Evolutionary conservation across 1,284 basidiomycete species (phyloP).

Genomic region (Ustilago lituana): DNA sequence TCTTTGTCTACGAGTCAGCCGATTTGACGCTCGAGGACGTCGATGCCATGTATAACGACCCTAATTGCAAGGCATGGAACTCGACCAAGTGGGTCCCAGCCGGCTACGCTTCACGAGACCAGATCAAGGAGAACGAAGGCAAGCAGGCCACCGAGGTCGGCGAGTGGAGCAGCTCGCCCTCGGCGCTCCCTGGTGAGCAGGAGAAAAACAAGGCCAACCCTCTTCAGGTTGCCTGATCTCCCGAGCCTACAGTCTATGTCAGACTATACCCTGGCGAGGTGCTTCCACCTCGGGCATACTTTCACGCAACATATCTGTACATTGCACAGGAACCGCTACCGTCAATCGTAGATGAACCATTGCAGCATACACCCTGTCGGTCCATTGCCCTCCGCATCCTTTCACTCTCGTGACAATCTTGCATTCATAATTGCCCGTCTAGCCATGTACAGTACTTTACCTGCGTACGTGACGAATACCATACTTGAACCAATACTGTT

Average conservation of each 20-base stretch:
- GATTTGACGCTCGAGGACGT: slow-evolving; percentile 78
- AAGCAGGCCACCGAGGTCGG: slow-evolving; percentile 45
- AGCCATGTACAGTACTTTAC: too few species aligned
- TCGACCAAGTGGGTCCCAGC: slow-evolving; percentile 70
- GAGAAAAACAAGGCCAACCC: slow-evolving; percentile 55
- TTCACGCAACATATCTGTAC: slow-evolving; percentile 1
- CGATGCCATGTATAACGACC: slow-evolving; percentile 80
- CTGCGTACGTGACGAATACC: too few species aligned
- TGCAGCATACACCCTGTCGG: not conserved
- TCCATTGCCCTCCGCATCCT: not conserved
- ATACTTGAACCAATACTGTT: too few species aligned
- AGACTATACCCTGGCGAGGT: not conserved
- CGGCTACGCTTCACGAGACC: slow-evolving; percentile 52
- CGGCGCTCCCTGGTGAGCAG: slow-evolving; percentile 45
- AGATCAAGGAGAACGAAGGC: slow-evolving; percentile 52
- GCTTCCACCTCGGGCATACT: not conserved
- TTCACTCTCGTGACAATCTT: too few species aligned
- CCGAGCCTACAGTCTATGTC: too few species aligned
- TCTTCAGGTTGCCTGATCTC: slow-evolving; percentile 30
- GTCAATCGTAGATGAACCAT: not conserved
- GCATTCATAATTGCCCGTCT: too few species aligned
- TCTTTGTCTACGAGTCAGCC: slow-evolving; percentile 81
- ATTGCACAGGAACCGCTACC: slow-evolving; percentile 6
- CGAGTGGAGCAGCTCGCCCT: slow-evolving; percentile 50
- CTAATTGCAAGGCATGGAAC: slow-evolving; percentile 76